Percentiles rank a stretch among this genome's conserved stretches.
Conservation (phyloP, 345 rosid species). For the Excoecaria agallocha region DNA sequence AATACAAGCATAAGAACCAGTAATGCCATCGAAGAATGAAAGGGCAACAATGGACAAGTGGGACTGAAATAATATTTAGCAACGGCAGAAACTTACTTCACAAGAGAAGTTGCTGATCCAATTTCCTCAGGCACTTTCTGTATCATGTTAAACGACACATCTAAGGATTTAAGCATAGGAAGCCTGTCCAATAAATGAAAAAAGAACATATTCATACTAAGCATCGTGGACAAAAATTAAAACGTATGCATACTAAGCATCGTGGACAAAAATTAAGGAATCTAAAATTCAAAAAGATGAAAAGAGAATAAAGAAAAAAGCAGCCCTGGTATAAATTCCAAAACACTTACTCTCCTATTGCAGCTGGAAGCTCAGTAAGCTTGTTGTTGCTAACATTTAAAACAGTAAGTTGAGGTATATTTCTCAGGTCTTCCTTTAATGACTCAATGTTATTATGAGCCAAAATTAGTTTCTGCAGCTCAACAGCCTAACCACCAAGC, state of each 20-base stretch:
- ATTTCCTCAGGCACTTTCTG: conserved; percentile 68
- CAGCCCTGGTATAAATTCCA: neutral
- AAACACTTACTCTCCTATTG: conserved; percentile 74
- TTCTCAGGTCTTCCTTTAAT: conserved; percentile 73
- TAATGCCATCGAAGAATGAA: neutral
- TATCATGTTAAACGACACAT: conserved; percentile 69
- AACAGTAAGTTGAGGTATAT: conserved; percentile 59
- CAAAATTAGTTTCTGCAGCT: conserved; percentile 82
- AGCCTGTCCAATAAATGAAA: conserved; percentile 49
- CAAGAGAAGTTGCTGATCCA: conserved; percentile 74
- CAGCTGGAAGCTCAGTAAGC: conserved; percentile 66
- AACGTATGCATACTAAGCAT: too few species aligned
- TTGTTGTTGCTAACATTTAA: conserved; percentile 82
- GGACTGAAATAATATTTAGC: too few species aligned
- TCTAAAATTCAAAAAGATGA: neutral
- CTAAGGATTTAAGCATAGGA: conserved; percentile 70
- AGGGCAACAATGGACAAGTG: too few species aligned
- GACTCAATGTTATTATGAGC: conserved; percentile 80
- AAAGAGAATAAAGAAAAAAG: neutral
- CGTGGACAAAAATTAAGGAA: neutral
- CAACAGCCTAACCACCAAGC: conserved; percentile 58
- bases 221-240: too few species aligned
- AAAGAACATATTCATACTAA: neutral
- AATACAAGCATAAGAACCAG: neutral
- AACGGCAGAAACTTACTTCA: conserved; percentile 66